These are phyloP conservation scores for Tetrapyrgos nigripes DNA, from an alignment of 1,284 basidiomycete species.

Conservation along the genomic window DNA sequence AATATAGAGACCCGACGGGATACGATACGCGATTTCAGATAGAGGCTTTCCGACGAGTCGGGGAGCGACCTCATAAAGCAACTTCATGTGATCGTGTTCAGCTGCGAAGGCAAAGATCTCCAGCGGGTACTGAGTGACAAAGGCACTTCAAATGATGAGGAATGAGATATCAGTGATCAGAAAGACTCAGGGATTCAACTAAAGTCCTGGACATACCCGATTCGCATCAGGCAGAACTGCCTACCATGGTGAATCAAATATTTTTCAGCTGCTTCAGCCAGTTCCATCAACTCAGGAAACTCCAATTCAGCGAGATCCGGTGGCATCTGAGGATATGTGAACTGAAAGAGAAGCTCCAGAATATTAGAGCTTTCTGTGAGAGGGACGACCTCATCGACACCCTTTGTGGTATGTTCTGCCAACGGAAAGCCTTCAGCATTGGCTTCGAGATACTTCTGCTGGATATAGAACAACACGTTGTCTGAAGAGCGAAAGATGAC, in stretches of 20 bases:
- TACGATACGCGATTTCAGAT: not conserved
- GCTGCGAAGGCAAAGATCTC: constrained; percentile 28
- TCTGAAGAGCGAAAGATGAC: not conserved
- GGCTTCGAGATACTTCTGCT: not conserved
- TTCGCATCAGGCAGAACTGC: not conserved
- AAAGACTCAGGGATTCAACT: not conserved
- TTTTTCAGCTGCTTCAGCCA: constrained; percentile 2
- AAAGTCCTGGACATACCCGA: not conserved
- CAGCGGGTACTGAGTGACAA: constrained; percentile 2
- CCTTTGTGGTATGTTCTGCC: not conserved
- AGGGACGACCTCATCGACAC: not conserved
- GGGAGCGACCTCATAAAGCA: constrained; percentile 27
- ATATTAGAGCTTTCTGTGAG: not conserved
- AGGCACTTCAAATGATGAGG: not conserved
- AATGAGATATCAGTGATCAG: too few species aligned
- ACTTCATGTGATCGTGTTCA: constrained; percentile 31
- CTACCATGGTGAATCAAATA: not conserved
- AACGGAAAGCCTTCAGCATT: not conserved
- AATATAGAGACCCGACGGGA: constrained; percentile 1
- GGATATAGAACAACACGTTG: not conserved
- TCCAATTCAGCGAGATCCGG: not conserved
- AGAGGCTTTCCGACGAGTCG: constrained; percentile 7
- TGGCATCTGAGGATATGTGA: not conserved
- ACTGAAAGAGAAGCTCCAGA: constrained; percentile 1
- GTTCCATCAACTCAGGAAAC: not conserved